These are phyloP conservation scores for Phaseolus lunatus DNA, from an alignment of 306 rosid species.

Conservation along the genomic window DNA sequence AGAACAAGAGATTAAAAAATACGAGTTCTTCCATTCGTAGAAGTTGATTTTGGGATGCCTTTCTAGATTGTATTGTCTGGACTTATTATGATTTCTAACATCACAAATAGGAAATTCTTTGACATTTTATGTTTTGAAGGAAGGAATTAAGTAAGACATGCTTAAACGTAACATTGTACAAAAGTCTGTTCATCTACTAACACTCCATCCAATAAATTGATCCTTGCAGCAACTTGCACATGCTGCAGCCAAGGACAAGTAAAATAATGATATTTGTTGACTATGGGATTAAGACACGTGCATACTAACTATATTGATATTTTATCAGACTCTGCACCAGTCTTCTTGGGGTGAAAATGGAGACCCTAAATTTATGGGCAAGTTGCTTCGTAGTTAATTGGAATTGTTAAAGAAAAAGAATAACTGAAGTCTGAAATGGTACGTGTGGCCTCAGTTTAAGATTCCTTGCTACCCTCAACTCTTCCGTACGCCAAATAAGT, in stretches of 20 bases:
- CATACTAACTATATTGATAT: background rate
- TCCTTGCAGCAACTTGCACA: conserved; percentile 33
- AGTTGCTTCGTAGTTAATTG: background rate
- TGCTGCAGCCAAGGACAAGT: conserved; percentile 18
- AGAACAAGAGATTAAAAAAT: conserved; percentile 5
- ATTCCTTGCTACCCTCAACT: background rate
- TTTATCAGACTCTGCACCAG: background rate
- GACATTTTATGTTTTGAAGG: conserved; percentile 30
- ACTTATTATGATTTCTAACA: conserved; percentile 5
- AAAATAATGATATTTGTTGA: background rate
- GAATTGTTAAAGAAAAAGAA: background rate
- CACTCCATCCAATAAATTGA: conserved; percentile 7
- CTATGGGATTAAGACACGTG: background rate
- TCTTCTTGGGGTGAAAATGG: conserved; percentile 22
- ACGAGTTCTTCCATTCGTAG: background rate
- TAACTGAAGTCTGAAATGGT: background rate
- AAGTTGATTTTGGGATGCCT: conserved; percentile 24
- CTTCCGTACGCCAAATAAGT: conserved; percentile 4
- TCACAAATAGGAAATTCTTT: background rate
- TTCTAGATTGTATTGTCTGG: background rate
- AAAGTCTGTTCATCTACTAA: conserved; percentile 23
- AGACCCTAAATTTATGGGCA: conserved; percentile 37
- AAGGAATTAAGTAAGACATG: conserved; percentile 20
- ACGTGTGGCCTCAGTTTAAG: background rate
- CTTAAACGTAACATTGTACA: conserved; percentile 14